Conservation (phyloP, 192 early-diverging fungal species). For the Podila clonocystis region DNA sequence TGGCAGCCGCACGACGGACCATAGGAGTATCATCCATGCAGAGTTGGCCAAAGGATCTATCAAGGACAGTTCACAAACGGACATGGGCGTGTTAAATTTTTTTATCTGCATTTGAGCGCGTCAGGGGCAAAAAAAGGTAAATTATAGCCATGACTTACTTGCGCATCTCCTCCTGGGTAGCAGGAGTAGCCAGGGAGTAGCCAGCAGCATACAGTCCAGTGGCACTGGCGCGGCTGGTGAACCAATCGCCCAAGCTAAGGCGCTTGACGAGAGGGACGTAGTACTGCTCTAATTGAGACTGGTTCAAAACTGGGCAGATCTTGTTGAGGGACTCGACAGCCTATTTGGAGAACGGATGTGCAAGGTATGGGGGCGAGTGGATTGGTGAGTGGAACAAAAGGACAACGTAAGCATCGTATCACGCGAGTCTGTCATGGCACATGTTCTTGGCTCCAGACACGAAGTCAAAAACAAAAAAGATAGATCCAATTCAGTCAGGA, state of each 20-base stretch:
- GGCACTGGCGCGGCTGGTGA: slow-evolving; percentile 94
- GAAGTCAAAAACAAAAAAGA: no score
- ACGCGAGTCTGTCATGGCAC: neutral
- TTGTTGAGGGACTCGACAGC: slow-evolving; percentile 96
- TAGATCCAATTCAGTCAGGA: no score
- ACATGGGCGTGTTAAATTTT: neutral
- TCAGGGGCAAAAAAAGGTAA: neutral
- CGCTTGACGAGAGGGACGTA: slow-evolving; percentile 94
- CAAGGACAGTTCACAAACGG: neutral
- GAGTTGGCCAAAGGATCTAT: slow-evolving; percentile 80
- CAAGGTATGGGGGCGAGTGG: slow-evolving; percentile 5
- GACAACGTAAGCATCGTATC: neutral
- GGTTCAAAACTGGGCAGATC: slow-evolving; percentile 77
- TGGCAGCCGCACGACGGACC: slow-evolving; percentile 95
- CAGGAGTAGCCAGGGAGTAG: slow-evolving; percentile 76
- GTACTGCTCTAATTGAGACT: slow-evolving; percentile 86
- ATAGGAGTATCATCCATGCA: slow-evolving; percentile 97
- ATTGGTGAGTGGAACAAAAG: neutral
- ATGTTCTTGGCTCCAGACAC: neutral
- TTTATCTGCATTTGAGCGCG: neutral
- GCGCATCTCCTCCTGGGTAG: slow-evolving; percentile 88
- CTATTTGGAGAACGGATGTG: slow-evolving; percentile 54
- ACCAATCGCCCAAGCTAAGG: slow-evolving; percentile 96
- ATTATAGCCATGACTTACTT: slow-evolving; percentile 51
- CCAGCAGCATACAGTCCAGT: slow-evolving; percentile 92